Percentiles rank a stretch among this genome's conserved stretches.
Evolutionary conservation across 1,139 yeast genomes (phyloP).

Genomic region (Nakaseomyces kungkrabaensis): DNA sequence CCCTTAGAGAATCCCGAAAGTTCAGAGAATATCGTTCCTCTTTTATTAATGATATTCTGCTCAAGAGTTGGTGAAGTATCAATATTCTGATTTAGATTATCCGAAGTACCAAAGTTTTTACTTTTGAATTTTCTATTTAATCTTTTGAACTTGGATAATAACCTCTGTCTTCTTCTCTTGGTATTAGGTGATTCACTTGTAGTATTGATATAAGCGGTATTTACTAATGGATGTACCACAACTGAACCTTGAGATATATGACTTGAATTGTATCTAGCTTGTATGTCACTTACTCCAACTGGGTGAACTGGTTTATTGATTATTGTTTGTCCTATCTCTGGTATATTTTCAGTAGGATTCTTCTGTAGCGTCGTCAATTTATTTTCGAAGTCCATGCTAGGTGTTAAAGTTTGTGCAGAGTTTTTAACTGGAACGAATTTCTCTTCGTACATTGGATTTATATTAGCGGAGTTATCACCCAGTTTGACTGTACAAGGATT

Average conservation of each 20-base stretch:
- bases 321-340: not conserved
- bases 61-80: no score
- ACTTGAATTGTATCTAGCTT: not conserved
- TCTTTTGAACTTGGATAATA: not conserved
- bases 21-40: constrained; percentile 1
- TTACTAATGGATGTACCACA: not conserved
- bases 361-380: not conserved
- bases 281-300: not conserved
- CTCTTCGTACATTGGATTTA: not conserved
- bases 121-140: not conserved
- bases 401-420: constrained; percentile 29
- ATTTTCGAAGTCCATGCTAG: constrained; percentile 18
- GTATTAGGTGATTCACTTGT: not conserved
- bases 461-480: not conserved
- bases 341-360: constrained; percentile 2
- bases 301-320: not conserved
- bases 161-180: not conserved
- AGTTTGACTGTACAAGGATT: not conserved
- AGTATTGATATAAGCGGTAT: not conserved
- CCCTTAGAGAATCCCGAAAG: not conserved
- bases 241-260: not conserved
- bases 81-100: no score
- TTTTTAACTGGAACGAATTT: constrained; percentile 22
- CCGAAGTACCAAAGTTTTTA: not conserved
- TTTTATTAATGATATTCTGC: not conserved